Evolutionary conservation across 1,139 yeast genomes (phyloP), one percentile per base, ranked within the genome.

Genomic region (Hansenula sp.): DNA sequence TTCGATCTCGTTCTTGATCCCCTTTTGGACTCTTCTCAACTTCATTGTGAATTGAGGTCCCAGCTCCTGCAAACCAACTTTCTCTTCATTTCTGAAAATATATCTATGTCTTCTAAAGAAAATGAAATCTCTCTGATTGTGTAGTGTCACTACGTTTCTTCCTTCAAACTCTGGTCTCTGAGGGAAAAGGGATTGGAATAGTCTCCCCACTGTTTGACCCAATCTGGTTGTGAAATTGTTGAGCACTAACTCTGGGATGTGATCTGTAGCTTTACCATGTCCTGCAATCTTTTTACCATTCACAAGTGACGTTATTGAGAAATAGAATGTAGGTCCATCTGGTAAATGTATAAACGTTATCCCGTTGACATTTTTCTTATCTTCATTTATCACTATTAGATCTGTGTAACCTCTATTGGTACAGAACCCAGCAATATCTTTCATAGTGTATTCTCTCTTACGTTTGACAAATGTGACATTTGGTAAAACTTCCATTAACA

Each of bases 11-110:
- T 88, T 95, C 57, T 82, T 81, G 55, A 92, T 75, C 36, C 97
- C 98, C 68, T 80, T 83, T 62, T 90, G 97, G 46, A 94, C 70
- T 57, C 97, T 74, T 61, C 96, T 76, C 50, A 94, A 69, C 59
- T 85, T 83, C 59, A 92, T 66, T 0, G 98, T 94, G 61, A 92
- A 94, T 62, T 90, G 96, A 0, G 98, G 98, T 0, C 98, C 98
- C 37, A 92, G 69, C 59, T 94, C 98, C 59, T 92, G 98, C 40
- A 92, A 68, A 6, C 98, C 97, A 2, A 90, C 97, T 55, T 79
- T 81, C 59, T 88, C 95, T 50, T 89, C 96, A 59, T 89, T 86
- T 55, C 79, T 75, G 66, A 92, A 92, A 8, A 88, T 70, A 58
- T 92, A 92, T 57, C 98, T 77, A 60, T 92, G 98, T 66, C 97